Conservation (phyloP, 768 basidiomycete genomes). For the Suillus weaverae region DNA sequence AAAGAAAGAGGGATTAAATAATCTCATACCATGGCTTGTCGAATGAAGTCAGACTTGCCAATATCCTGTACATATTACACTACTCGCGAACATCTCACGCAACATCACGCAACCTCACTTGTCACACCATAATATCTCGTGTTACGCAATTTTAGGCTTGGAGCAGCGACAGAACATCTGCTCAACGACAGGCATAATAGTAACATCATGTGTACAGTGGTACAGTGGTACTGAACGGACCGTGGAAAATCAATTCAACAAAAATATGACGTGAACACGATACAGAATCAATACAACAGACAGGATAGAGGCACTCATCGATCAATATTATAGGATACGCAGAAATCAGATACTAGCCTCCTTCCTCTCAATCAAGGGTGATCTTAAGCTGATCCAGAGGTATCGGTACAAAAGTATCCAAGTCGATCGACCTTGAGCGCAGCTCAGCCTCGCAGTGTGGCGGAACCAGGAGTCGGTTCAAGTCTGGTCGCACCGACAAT, state of each 20-base stretch:
- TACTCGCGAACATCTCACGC: constrained; percentile 29
- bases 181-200: constrained; percentile 10
- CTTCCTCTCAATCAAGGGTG: constrained; percentile 60
- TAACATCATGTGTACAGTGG: constrained; percentile 16
- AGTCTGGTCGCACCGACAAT: constrained; percentile 92
- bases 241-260: constrained; percentile 10
- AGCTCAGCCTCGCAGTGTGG: constrained; percentile 88
- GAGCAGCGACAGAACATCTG: constrained; percentile 8
- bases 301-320: constrained; percentile 18
- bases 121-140: constrained; percentile 1
- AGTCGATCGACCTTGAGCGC: constrained; percentile 77
- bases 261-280: constrained; percentile 9
- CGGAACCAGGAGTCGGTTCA: constrained; percentile 91
- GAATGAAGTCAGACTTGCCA: constrained; percentile 6
- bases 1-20: not conserved
- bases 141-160: constrained; percentile 13
- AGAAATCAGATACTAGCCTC: constrained; percentile 31
- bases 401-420: constrained; percentile 95
- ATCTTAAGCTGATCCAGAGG: constrained; percentile 94
- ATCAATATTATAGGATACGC: constrained; percentile 39
- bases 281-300: constrained; percentile 27
- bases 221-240: constrained; percentile 13
- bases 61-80: not conserved
- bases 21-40: not conserved
- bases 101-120: constrained; percentile 29